Conservation (phyloP, 352 stramenopile species). For the Elongisporangium anandrum region DNA sequence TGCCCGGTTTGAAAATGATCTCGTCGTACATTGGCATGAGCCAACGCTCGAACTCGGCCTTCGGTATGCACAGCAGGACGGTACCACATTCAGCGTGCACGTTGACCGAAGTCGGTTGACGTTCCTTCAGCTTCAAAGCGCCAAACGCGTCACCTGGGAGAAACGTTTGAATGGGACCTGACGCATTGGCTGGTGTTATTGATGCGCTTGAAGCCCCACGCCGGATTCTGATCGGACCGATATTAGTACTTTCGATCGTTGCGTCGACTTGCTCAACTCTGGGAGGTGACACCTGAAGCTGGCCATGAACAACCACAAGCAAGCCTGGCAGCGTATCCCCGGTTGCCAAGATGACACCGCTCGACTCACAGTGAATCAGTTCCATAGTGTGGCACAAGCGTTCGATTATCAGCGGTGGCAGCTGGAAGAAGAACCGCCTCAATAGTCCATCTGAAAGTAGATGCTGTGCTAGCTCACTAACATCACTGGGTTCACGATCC, state of each 20-base stretch:
- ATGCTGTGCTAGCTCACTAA: slow-evolving; percentile 2
- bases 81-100: slow-evolving; percentile 32
- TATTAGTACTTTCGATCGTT: neutral
- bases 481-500: slow-evolving; percentile 4
- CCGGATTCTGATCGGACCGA: neutral
- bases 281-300: slow-evolving; percentile 6
- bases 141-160: slow-evolving; percentile 36
- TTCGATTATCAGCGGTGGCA: slow-evolving; percentile 50
- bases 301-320: slow-evolving; percentile 34
- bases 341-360: slow-evolving; percentile 11
- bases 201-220: neutral
- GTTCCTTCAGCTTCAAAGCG: slow-evolving; percentile 18
- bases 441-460: neutral
- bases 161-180: slow-evolving; percentile 7
- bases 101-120: neutral
- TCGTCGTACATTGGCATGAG: slow-evolving; percentile 22
- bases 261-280: neutral
- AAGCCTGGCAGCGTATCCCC: slow-evolving; percentile 19
- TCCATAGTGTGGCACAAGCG: slow-evolving; percentile 43
- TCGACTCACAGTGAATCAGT: slow-evolving; percentile 15
- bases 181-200: neutral
- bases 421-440: slow-evolving; percentile 38
- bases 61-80: slow-evolving; percentile 30
- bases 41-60: slow-evolving; percentile 38
- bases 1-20: slow-evolving; percentile 34